Evolutionary conservation across 495 filamentous ascomycete genomes (phyloP), one percentile per base, ranked within the genome.

Genomic region (Thozetella sp.): DNA sequence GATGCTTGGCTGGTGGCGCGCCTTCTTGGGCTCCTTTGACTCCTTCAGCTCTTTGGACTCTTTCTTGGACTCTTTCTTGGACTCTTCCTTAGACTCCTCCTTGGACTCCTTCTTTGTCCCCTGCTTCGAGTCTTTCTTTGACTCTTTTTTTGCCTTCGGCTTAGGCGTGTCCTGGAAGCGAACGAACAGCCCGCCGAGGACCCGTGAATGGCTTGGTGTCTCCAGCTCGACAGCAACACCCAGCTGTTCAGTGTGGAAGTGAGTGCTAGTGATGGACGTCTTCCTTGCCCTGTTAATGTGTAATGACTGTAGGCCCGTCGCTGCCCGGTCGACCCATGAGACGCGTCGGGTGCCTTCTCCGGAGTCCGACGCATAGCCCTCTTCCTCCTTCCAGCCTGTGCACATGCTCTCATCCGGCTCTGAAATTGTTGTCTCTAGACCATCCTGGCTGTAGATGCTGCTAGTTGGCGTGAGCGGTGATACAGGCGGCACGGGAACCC

Each of bases 401-500:
- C 20, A 48, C 43, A 48, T 9, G 43, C 10, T 48, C 10, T 20
- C 43, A 22, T 40, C 53, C 1, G 22, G 19, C 3, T 40, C 30
- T n/a, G 53, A 40, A 2, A 55, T 37, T 4, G 15, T 25, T n/a
- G 55, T 40, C 19, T 17, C 22, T 2, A 15, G 20, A 19, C n/a
- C 43, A n/a, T 57, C 55, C 10, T 57, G 23, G 45, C 55, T 51
- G 40, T 57, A 57, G 2, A 51, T 51, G 20, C 12, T 51, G 10
- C n/a, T 69, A 30, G 27, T 34, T 57, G 22, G 27, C 20, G 20
- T 45, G 22, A 24, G 20, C 3, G 56, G 45, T 2, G 55, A 57
- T 15, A 34, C 4, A 15, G 55, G 45, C 23, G 55, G 34, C 9
- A 30, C 23, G 3, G 46, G 23, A 9, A 26, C 17, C 43, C 3